Conservation (phyloP, 805 yeast species). For the Cyberlindnera veronae region DNA sequence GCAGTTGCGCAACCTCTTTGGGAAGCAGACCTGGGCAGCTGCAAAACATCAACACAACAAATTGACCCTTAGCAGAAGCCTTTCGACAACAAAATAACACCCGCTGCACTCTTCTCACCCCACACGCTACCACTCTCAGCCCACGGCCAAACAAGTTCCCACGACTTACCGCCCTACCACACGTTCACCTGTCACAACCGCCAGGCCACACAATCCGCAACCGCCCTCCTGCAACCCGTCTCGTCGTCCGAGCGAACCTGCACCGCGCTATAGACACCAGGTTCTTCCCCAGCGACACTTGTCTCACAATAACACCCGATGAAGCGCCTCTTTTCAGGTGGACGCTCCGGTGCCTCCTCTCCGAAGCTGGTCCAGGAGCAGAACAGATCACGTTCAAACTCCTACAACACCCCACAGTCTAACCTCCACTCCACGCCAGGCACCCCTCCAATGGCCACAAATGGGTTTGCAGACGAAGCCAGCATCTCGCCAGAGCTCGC, state of each 20-base stretch:
- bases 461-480: constrained; percentile 14
- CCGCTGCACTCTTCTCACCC: background rate
- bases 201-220: too few species aligned
- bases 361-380: constrained; percentile 11
- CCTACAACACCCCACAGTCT: constrained; percentile 9
- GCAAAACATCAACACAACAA: background rate
- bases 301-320: too few species aligned
- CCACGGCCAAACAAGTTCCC: too few species aligned
- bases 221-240: too few species aligned
- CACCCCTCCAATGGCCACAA: constrained; percentile 1
- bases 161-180: too few species aligned
- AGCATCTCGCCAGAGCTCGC: constrained; percentile 37
- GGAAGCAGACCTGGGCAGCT: background rate
- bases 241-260: too few species aligned
- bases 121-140: background rate
- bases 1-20: too few species aligned
- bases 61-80: too few species aligned
- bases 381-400: constrained; percentile 21
- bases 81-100: background rate
- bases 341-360: constrained; percentile 18
- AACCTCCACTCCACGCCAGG: background rate
- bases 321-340: constrained; percentile 26
- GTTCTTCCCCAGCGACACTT: background rate
- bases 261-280: too few species aligned
- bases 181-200: too few species aligned